Evolutionary conservation across 352 stramenopile genomes (phyloP), one percentile per base, ranked within the genome.

Genomic region (Phytophthora fragariaefolia): DNA sequence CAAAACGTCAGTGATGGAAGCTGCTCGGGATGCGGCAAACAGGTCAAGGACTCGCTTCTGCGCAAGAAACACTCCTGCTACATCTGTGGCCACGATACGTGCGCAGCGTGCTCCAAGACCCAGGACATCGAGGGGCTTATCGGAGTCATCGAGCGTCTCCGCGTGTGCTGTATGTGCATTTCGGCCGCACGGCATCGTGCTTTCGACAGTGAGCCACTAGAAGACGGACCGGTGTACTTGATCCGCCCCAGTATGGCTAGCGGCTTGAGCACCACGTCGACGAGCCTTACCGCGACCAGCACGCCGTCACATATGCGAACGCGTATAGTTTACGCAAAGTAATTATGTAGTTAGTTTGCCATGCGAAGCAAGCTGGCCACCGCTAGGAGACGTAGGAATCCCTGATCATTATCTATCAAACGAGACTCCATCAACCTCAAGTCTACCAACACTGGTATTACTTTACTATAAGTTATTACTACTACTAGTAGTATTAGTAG

Each of bases 41-140:
- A 70, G 27, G 58, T 80, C 20, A 73, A 68, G 22, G 54, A 68
- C 0, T 74, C 69, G 45, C 69, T 77, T 22, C 27, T 80, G 36
- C 65, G 69, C 18, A 75, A 74, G 48, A 80, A 77, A 20, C 58
- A 82, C 61, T 50, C 69, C 3, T 85, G 77, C 52, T 61, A 73
- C 23, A 56, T 85, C 5, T 85, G 77, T 42, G 66, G 75, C 6
- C 63, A 83, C 22, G 45, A 66, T n/a, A 69, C 67, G 15, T 85
- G 77, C 40, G 27, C 60, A 17, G 67, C 66, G 13, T 85, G 77
- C 62, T 80, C 77, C 15, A 57, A 68, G 20, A 38, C 49, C 9
- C 66, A 83, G 34, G 77, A 83, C 34, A 53, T 83, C 4, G 77
- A 85, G 48, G 73, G 59, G 3, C 77, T 63, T 26, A 73, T 83